Percentiles rank a stretch among this genome's conserved stretches.
These are phyloP conservation scores for Lactarius evosmus DNA, from an alignment of 768 basidiomycete species.

Conservation along the genomic window DNA sequence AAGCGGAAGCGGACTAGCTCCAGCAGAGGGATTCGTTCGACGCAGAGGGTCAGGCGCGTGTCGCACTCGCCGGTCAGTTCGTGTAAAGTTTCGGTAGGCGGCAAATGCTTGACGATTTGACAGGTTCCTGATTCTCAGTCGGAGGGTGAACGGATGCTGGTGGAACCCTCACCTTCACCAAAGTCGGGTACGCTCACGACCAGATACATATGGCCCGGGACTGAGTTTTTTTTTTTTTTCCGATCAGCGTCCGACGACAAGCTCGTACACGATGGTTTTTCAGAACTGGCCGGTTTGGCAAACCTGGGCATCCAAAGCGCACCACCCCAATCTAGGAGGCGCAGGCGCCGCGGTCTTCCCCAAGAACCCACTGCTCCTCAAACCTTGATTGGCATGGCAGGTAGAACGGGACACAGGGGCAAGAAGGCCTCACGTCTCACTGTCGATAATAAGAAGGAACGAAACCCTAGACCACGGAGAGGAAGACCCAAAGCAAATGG, in stretches of 20 bases:
- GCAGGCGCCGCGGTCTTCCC: neutral
- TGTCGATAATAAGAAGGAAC: constrained; percentile 14
- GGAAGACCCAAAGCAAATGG: constrained; percentile 4
- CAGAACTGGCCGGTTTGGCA: neutral
- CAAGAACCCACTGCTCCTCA: neutral
- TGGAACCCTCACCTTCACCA: neutral
- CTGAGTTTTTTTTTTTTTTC: neutral
- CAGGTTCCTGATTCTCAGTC: constrained; percentile 24
- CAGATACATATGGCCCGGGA: neutral
- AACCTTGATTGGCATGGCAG: neutral
- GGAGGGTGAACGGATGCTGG: constrained; percentile 5
- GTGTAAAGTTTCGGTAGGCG: neutral
- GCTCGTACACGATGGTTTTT: neutral
- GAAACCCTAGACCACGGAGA: constrained; percentile 11
- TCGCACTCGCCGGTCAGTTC: constrained; percentile 15
- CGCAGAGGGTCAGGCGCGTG: neutral
- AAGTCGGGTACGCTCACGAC: constrained; percentile 9
- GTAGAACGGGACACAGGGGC: constrained; percentile 2
- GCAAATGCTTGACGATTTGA: neutral
- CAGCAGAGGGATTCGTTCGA: constrained; percentile 3
- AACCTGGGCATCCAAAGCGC: neutral
- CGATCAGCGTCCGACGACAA: neutral
- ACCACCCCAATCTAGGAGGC: neutral
- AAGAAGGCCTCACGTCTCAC: constrained; percentile 14
- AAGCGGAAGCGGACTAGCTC: constrained; percentile 20